These are phyloP conservation scores for Flaveria trinervia DNA, from an alignment of 129 eudicot species.

Conservation along the genomic window DNA sequence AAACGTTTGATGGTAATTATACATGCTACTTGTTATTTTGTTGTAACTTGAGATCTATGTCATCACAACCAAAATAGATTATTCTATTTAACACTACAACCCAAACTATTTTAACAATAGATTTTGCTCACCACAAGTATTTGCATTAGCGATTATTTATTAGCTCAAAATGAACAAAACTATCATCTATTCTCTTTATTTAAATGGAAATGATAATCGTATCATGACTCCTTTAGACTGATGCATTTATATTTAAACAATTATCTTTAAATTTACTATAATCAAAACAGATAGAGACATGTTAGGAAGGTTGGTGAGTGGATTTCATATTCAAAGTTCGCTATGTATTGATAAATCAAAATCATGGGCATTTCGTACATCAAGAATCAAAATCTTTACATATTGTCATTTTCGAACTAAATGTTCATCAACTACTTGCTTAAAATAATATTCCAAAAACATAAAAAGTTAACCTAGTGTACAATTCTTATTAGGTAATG, in stretches of 20 bases:
- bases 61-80: not conserved
- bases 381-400: conserved; percentile 28
- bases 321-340: conserved; percentile 30
- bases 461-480: not conserved
- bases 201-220: no score
- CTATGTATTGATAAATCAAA: conserved; percentile 29
- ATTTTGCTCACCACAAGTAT: no score
- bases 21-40: not conserved
- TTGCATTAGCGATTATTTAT: no score
- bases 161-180: no score
- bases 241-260: no score
- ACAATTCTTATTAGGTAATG: conserved; percentile 5
- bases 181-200: no score
- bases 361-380: conserved; percentile 26
- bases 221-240: no score
- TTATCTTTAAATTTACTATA: not conserved
- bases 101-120: no score
- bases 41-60: not conserved
- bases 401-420: conserved; percentile 35
- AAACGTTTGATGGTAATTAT: not conserved
- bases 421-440: conserved; percentile 32
- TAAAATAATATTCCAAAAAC: conserved; percentile 23
- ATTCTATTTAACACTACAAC: not conserved
- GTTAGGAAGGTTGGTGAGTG: conserved; percentile 37
- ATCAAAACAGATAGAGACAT: conserved; percentile 21